These are phyloP conservation scores for Ilyonectria sp. DNA, from an alignment of 2,329 filamentous ascomycete species.

Conservation along the genomic window DNA sequence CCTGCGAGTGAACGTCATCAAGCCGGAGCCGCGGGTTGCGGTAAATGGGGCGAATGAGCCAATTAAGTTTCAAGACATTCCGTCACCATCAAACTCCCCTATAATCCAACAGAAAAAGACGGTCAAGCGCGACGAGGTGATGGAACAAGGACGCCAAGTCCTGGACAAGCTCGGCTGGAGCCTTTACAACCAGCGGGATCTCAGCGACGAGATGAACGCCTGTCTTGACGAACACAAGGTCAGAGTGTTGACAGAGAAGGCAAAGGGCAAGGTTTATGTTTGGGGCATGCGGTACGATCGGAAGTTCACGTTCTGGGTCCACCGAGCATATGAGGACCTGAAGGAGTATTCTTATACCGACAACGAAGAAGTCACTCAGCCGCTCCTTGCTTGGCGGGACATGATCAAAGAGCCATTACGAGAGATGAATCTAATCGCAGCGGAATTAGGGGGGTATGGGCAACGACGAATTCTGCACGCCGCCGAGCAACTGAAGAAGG, in stretches of 20 bases:
- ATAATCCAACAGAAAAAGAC: neutral
- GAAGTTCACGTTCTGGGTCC: neutral
- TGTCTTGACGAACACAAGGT: conserved; percentile 15
- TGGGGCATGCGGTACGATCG: neutral
- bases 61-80: neutral
- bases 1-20: neutral
- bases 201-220: neutral
- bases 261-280: neutral
- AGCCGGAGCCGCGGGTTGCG: neutral
- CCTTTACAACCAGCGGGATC: neutral
- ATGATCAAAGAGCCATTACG: conserved; percentile 2
- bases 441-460: neutral
- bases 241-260: conserved; percentile 8
- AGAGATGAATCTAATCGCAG: neutral
- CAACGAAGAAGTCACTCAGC: neutral
- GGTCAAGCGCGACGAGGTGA: conserved; percentile 3
- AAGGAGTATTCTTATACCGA: conserved; percentile 7
- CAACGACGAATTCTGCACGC: neutral
- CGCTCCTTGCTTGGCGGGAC: neutral
- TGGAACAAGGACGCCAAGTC: neutral
- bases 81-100: neutral
- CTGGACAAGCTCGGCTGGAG: neutral
- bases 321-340: neutral
- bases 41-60: neutral
- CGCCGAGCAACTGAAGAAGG: neutral